A percentile compares a stretch with the other conserved stretches of the same genome.
phyloP scores from a whole-genome alignment of 306 rosid species.

The Astragalus glycyphyllos region DNA sequence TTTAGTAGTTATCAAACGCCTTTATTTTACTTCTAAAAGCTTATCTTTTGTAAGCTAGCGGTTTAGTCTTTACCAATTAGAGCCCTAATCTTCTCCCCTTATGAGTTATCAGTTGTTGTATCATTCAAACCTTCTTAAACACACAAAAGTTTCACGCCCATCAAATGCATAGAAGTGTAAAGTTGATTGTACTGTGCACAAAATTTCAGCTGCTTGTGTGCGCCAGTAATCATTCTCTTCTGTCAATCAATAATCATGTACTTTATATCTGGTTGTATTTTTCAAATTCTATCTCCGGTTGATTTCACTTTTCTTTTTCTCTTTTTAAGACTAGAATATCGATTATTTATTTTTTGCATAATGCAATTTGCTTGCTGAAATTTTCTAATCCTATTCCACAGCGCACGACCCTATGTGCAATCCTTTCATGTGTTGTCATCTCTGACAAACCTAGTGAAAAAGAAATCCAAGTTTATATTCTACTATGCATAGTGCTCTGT shows the following conservation, averaged over 20 bases:
- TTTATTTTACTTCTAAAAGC: too few relatives aligned
- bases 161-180: background rate
- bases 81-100: background rate
- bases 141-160: background rate
- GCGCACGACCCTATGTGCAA: background rate
- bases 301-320: background rate
- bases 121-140: constrained; percentile 11
- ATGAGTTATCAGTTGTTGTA: constrained; percentile 24
- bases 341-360: background rate
- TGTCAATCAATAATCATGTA: background rate
- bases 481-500: background rate
- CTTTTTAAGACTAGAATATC: constrained; percentile 3
- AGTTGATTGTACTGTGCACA: background rate
- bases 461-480: background rate
- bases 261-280: background rate
- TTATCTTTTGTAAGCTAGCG: too few relatives aligned
- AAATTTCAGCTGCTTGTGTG: constrained; percentile 25
- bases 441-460: background rate
- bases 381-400: constrained; percentile 4
- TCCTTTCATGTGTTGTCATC: background rate
- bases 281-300: background rate
- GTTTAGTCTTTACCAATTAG: too few relatives aligned
- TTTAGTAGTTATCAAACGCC: too few relatives aligned
- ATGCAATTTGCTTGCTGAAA: constrained; percentile 1
- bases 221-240: constrained; percentile 11